Evolutionary conservation across 192 early-diverging fungal genomes (phyloP).

Genomic region (Rhizoclosmatium globosum): DNA sequence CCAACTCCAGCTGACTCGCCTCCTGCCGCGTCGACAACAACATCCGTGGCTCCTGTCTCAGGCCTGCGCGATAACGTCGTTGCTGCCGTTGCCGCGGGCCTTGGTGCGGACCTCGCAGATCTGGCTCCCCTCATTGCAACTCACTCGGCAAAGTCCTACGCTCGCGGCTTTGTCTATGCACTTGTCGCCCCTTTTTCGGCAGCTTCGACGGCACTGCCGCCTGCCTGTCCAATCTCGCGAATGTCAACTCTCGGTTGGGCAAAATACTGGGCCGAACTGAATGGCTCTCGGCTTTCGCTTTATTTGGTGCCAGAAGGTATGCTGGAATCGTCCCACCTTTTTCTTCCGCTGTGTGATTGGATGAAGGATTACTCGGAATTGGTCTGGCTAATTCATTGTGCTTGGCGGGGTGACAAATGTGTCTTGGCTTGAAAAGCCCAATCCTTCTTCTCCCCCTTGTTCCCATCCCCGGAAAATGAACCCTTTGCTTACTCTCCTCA

Average conservation of each 20-base stretch:
- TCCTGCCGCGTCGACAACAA: no score
- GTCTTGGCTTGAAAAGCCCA: no score
- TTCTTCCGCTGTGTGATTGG: not conserved
- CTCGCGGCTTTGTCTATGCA: constrained; percentile 15
- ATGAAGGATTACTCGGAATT: no score
- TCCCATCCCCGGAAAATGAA: no score
- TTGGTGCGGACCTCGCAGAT: constrained; percentile 14
- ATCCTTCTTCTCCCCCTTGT: no score
- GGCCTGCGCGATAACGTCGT: not conserved
- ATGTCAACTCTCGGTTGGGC: constrained; percentile 12
- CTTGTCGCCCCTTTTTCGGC: not conserved
- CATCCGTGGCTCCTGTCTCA: not conserved
- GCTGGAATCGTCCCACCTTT: not conserved
- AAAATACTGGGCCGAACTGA: constrained; percentile 36
- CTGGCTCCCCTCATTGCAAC: constrained; percentile 22
- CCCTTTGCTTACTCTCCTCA: no score
- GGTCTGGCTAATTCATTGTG: no score
- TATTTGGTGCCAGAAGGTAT: constrained; percentile 31
- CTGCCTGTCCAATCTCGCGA: not conserved
- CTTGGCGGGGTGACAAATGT: no score
- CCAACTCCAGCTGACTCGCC: no score
- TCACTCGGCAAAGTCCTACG: constrained; percentile 12
- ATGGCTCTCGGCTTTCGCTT: constrained; percentile 3
- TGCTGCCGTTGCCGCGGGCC: not conserved
- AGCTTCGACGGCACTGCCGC: not conserved